These are phyloP conservation scores for Debaryomyces nepalensis DNA, from an alignment of 1,139 yeast genomes.

Conservation along the genomic window DNA sequence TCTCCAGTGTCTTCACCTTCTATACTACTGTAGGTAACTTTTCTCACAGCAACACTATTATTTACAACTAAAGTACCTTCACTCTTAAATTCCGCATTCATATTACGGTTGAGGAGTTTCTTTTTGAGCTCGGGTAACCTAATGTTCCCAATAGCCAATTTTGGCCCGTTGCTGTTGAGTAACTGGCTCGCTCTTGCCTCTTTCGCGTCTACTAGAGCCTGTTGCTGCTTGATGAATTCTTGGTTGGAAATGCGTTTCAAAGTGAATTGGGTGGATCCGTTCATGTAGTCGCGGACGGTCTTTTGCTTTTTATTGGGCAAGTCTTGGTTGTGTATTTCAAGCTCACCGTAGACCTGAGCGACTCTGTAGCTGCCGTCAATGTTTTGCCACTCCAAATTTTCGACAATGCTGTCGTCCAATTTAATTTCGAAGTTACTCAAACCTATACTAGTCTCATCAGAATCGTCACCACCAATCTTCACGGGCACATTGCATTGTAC, in stretches of 20 bases:
- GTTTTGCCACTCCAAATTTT: conserved; percentile 77
- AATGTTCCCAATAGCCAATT: conserved; percentile 86
- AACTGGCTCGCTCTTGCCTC: conserved; percentile 12
- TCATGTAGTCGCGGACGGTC: conserved; percentile 35
- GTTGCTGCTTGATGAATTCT: conserved; percentile 20
- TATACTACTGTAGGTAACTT: conserved; percentile 53
- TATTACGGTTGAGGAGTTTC: conserved; percentile 58
- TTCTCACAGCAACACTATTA: conserved; percentile 73
- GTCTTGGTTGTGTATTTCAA: conserved; percentile 48
- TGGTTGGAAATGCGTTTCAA: conserved; percentile 30
- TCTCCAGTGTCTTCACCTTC: conserved; percentile 70
- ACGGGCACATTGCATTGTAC: conserved; percentile 47
- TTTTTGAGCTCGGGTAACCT: conserved; percentile 80
- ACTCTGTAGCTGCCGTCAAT: conserved; percentile 80
- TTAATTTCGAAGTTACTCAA: conserved; percentile 73
- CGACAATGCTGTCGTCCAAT: conserved; percentile 69
- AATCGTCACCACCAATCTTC: conserved; percentile 57
- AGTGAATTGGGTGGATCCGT: conserved; percentile 42
- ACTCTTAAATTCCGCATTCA: conserved; percentile 86
- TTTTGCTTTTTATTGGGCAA: conserved; percentile 22
- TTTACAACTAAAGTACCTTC: conserved; percentile 92
- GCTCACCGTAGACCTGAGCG: conserved; percentile 80
- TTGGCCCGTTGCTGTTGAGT: conserved; percentile 31
- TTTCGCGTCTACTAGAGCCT: conserved; percentile 14
- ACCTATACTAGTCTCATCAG: conserved; percentile 33